Evolutionary conservation across 1,284 basidiomycete species (phyloP).

Genomic region (Papiliotrema fonsecae): DNA sequence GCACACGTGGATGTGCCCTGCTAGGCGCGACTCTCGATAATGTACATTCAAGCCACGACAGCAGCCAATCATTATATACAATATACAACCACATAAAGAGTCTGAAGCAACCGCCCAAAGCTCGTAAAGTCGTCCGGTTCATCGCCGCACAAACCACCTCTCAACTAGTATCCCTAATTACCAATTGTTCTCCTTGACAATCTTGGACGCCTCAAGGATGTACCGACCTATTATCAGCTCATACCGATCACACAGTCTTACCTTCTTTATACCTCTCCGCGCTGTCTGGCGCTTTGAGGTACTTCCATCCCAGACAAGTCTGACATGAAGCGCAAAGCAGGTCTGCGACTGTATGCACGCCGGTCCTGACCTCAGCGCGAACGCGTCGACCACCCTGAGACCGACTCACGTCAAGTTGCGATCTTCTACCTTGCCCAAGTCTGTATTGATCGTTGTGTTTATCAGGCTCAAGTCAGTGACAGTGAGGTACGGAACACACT

Average conservation of each 20-base stretch:
- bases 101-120: no score
- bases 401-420: constrained; percentile 40
- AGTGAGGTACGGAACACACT: constrained; percentile 24
- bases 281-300: constrained; percentile 42
- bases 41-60: no score
- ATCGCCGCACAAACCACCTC: no score
- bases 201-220: constrained; percentile 46
- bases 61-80: no score
- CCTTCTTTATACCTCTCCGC: constrained; percentile 49
- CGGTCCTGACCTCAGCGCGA: constrained; percentile 45
- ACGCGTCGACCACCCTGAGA: neutral
- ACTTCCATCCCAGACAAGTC: constrained; percentile 44
- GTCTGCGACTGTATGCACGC: constrained; percentile 46
- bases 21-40: no score
- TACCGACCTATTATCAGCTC: constrained; percentile 30
- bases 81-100: no score
- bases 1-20: no score
- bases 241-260: constrained; percentile 8
- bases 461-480: constrained; percentile 29
- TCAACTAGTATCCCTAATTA: no score
- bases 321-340: constrained; percentile 40
- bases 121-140: no score
- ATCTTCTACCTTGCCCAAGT: constrained; percentile 41
- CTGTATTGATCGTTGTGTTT: constrained; percentile 48
- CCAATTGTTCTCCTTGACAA: constrained; percentile 53